Conservation (phyloP, 2,329 filamentous ascomycete genomes). For the Teratosphaeria pseudoeucalypti region DNA sequence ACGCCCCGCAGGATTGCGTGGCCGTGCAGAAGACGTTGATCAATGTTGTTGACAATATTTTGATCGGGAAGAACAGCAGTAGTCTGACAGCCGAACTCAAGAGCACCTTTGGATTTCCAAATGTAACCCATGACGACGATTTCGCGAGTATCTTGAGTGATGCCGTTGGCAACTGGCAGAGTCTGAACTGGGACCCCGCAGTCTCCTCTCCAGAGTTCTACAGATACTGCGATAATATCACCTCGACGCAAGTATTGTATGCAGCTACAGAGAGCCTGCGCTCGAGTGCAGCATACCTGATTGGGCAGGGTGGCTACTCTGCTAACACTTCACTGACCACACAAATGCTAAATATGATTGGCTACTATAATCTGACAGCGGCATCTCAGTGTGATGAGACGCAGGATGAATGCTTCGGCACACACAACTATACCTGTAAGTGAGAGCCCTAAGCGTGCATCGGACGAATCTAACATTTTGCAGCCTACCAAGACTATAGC, state of each 20-base stretch:
- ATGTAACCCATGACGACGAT: conserved; percentile 39
- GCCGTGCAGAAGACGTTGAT: conserved; percentile 51
- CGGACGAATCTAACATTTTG: neutral
- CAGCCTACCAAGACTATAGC: conserved; percentile 34
- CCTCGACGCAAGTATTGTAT: conserved; percentile 34
- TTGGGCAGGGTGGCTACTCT: conserved; percentile 39
- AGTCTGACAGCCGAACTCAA: conserved; percentile 40
- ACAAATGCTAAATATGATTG: conserved; percentile 47
- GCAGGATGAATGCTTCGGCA: conserved; percentile 44
- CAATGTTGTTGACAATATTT: conserved; percentile 49
- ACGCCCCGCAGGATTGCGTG: conserved; percentile 53
- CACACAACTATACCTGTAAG: conserved; percentile 34
- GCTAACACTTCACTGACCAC: conserved; percentile 36
- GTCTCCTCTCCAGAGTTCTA: conserved; percentile 40
- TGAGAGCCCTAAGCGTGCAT: neutral
- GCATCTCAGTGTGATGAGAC: conserved; percentile 31
- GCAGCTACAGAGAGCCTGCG: conserved; percentile 28
- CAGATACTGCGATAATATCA: conserved; percentile 48
- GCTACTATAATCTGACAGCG: conserved; percentile 40
- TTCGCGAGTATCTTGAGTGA: conserved; percentile 39
- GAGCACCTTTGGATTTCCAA: conserved; percentile 40
- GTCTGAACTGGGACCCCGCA: conserved; percentile 50
- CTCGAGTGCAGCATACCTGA: conserved; percentile 33
- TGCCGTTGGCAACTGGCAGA: conserved; percentile 43
- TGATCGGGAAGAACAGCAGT: conserved; percentile 39